Evolutionary conservation across 2,329 filamentous ascomycete genomes (phyloP).

Genomic region (Tolypocladium paradoxum): DNA sequence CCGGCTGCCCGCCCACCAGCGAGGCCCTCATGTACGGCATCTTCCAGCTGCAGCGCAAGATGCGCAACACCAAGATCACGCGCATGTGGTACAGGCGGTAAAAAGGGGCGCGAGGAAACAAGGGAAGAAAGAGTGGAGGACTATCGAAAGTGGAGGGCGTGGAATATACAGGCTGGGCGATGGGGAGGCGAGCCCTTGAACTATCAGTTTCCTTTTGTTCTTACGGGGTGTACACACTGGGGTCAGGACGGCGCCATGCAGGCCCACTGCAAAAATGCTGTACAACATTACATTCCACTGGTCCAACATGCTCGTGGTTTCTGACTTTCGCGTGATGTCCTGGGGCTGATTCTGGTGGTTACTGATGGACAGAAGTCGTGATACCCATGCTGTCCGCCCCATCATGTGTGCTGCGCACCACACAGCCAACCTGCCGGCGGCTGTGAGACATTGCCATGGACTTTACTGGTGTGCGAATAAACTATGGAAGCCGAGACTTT

Average conservation of each 20-base stretch:
- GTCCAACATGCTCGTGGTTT: not conserved
- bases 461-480: too few species aligned
- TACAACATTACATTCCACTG: not conserved
- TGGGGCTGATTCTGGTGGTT: too few species aligned
- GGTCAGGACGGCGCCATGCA: not conserved
- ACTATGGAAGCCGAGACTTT: too few species aligned
- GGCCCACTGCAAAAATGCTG: not conserved
- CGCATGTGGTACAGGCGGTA: slow-evolving; percentile 50
- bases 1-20: slow-evolving; percentile 55
- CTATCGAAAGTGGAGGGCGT: not conserved
- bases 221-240: not conserved
- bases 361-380: too few species aligned
- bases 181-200: not conserved
- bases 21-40: slow-evolving; percentile 60
- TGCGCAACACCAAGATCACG: slow-evolving; percentile 48
- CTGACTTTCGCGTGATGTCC: not conserved
- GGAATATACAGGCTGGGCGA: not conserved
- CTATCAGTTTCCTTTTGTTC: not conserved
- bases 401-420: too few species aligned
- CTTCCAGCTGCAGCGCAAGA: slow-evolving; percentile 69
- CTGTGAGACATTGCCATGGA: too few species aligned
- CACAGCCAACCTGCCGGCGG: too few species aligned
- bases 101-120: not conserved
- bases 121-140: not conserved
- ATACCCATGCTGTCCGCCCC: too few species aligned